Evolutionary conservation across 768 basidiomycete genomes (phyloP).

Genomic region (Termitomyces sp.): DNA sequence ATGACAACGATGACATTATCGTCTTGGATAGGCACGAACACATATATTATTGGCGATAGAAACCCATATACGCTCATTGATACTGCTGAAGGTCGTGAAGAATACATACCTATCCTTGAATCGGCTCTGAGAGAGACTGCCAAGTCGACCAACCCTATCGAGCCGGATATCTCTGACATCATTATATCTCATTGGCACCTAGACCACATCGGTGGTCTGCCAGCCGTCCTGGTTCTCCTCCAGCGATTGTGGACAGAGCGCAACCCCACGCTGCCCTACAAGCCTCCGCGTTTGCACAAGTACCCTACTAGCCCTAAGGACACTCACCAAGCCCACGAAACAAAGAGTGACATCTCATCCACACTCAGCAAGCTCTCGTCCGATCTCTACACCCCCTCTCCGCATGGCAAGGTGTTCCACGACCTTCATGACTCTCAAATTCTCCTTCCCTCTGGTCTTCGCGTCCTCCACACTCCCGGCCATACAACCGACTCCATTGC

Average conservation of each 20-base stretch:
- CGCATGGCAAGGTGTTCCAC: conserved; percentile 44
- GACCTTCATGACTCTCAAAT: conserved; percentile 53
- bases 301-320: conserved; percentile 36
- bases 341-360: conserved; percentile 32
- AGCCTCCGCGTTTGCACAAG: conserved; percentile 73
- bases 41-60: conserved; percentile 70
- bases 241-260: conserved; percentile 54
- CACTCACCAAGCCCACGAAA: conserved; percentile 14
- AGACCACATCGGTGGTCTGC: conserved; percentile 81
- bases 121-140: conserved; percentile 44
- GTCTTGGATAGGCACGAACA: conserved; percentile 70
- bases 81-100: conserved; percentile 68
- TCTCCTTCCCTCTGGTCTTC: conserved; percentile 42
- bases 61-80: conserved; percentile 80
- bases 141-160: conserved; percentile 26
- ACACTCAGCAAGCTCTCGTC: conserved; percentile 34
- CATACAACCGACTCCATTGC: conserved; percentile 87
- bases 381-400: conserved; percentile 40
- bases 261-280: conserved; percentile 41
- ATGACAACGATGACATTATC: background rate
- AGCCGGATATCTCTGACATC: conserved; percentile 78
- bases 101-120: conserved; percentile 64
- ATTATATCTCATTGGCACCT: conserved; percentile 87
- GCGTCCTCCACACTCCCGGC: conserved; percentile 81
- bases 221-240: conserved; percentile 62